Evolutionary conservation across 495 filamentous ascomycete species (phyloP), one percentile per base, ranked within the genome.

Genomic region (Penicillium robsamsonii): DNA sequence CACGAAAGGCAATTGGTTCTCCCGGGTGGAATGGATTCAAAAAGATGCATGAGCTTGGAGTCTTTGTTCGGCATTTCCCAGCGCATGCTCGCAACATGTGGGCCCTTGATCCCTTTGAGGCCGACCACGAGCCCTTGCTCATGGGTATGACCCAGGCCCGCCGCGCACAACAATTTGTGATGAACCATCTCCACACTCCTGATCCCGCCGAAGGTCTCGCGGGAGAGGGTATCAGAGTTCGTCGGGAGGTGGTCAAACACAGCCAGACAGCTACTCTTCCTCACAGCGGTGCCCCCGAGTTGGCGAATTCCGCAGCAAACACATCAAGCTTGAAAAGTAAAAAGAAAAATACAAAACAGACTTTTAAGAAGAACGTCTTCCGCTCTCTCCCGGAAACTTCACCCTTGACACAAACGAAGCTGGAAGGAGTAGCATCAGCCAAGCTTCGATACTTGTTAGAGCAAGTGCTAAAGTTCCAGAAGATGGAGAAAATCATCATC

Each of bases 381-480:
- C 69, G 61, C 40, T 58, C 64, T 10, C 62, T 85, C 2, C 62
- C 76, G 0, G 20, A 65, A 0, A 63, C 75, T 12, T 87, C 83
- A 3, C 77, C 82, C 5, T 76, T 95, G 8, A 72, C 79, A 13
- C 70, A 77, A 42, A 86, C 89, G 0, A 76, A 73, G 46, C 77
- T 97, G 42, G 69, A 91, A 48, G 91, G 89, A 8, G 96, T 91
- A 0, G 81, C 88, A 2, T 97, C 93, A 0, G 85, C 87, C 0
- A 97, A 97, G 70, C 75, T 97, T 3, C 91, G 87, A 3, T 96
- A 97, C 60, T 78, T 97, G 2, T 70, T 96, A 9, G 86, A 91
- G 52, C 75, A 79, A 50, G 82, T 97, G 12, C 62, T 83, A 3
- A 72, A 81, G 46, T 75, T 90, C 47, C 82, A 96, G 42, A 65